A percentile compares a stretch with the other conserved stretches of the same genome.
These are phyloP conservation scores for Dysphania ambrosioides DNA, from an alignment of 148 eudicot genomes.

Conservation along the genomic window DNA sequence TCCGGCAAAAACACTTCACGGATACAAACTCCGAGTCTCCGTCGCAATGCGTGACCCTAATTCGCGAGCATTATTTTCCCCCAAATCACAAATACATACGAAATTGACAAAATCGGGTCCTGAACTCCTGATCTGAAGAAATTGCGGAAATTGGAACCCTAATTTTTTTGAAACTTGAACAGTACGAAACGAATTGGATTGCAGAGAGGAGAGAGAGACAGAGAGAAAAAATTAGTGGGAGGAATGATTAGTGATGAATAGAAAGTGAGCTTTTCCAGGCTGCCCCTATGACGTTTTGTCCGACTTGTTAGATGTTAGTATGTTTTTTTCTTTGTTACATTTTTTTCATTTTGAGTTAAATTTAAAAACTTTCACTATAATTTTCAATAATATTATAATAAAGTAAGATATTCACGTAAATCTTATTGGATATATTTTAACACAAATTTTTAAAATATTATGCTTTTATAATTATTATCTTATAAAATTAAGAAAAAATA, in stretches of 20 bases:
- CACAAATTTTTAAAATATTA: too few species aligned
- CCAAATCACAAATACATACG: neutral
- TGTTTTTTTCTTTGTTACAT: too few species aligned
- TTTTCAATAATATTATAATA: too few species aligned
- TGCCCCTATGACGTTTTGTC: constrained; percentile 16
- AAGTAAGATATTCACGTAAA: too few species aligned
- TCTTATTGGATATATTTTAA: too few species aligned
- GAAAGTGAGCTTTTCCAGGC: constrained; percentile 16
- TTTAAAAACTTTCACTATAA: too few species aligned
- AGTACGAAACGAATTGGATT: neutral
- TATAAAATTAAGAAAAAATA: too few species aligned
- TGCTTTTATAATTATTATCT: too few species aligned
- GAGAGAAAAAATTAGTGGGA: constrained; percentile 8
- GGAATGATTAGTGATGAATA: constrained; percentile 20
- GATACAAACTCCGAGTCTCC: neutral
- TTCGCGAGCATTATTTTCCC: constrained; percentile 5
- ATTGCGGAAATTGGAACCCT: constrained; percentile 5
- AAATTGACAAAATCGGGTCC: neutral
- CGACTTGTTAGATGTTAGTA: too few species aligned
- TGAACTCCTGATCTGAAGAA: constrained; percentile 6
- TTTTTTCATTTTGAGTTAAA: too few species aligned
- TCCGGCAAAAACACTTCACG: constrained; percentile 14
- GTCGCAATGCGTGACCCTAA: constrained; percentile 18
- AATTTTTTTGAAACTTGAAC: neutral
- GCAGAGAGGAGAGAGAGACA: constrained; percentile 8